These are phyloP conservation scores for Fonsecaea nubica DNA, from an alignment of 2,329 filamentous ascomycete genomes.

Conservation along the genomic window DNA sequence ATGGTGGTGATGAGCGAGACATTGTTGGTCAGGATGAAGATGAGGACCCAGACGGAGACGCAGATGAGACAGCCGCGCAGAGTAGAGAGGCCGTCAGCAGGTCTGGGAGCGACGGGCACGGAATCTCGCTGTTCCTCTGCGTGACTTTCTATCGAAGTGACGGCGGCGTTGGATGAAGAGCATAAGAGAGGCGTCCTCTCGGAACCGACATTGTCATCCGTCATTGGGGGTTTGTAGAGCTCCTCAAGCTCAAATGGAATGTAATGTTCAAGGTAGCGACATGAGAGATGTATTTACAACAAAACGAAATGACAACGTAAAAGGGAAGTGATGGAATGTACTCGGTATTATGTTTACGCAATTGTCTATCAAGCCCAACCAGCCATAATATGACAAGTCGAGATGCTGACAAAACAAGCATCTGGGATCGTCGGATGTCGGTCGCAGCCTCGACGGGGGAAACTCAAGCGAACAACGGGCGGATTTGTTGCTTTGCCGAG, in stretches of 20 bases:
- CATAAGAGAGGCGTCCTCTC: conserved; percentile 28
- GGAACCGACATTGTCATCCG: conserved; percentile 6
- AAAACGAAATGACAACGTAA: not conserved
- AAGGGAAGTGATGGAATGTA: not conserved
- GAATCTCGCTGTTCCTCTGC: conserved; percentile 8
- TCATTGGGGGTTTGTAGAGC: conserved; percentile 7
- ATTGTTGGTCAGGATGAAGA: conserved; percentile 55
- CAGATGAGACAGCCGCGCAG: conserved; percentile 32
- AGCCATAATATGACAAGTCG: not conserved
- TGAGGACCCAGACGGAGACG: conserved; percentile 38
- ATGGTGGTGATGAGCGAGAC: conserved; percentile 83
- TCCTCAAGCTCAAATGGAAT: not conserved
- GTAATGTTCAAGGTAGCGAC: not conserved
- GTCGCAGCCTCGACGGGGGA: not conserved
- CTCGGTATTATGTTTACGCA: not conserved
- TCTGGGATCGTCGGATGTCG: not conserved
- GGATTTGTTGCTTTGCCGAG: not conserved
- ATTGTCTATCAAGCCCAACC: not conserved
- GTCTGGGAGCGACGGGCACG: not conserved
- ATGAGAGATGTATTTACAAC: not conserved
- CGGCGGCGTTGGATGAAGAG: conserved; percentile 9
- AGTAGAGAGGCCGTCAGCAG: conserved; percentile 19
- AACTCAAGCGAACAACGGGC: not conserved
- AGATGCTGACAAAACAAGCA: not conserved
- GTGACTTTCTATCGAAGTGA: not conserved